Evolutionary conservation across 805 yeast species (phyloP).

Genomic region (Cyberlindnera saturnus): DNA sequence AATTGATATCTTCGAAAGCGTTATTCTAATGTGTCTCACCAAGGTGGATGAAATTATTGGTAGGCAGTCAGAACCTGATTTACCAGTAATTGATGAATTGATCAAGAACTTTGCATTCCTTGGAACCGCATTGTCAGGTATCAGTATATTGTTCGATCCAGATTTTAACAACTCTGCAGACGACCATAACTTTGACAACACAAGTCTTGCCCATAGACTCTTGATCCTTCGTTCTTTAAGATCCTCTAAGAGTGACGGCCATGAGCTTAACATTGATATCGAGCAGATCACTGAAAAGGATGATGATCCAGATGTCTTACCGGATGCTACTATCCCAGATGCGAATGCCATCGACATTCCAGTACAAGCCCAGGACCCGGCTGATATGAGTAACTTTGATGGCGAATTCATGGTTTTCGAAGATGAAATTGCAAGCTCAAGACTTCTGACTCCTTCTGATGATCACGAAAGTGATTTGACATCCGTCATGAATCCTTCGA

Average conservation of each 20-base stretch:
- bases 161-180: conserved; percentile 36
- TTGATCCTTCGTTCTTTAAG: conserved; percentile 31
- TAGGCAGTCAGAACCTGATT: conserved; percentile 15
- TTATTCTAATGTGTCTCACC: conserved; percentile 38
- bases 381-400: conserved; percentile 15
- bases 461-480: conserved; percentile 28
- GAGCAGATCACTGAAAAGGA: conserved; percentile 26
- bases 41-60: conserved; percentile 34
- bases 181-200: conserved; percentile 6
- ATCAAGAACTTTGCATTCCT: conserved; percentile 50
- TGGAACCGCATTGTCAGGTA: conserved; percentile 61
- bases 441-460: conserved; percentile 23
- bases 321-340: neutral
- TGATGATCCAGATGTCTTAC: conserved; percentile 16
- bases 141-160: conserved; percentile 69
- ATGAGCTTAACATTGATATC: conserved; percentile 32
- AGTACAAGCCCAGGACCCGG: neutral
- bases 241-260: conserved; percentile 27
- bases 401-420: conserved; percentile 22
- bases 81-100: conserved; percentile 44
- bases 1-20: conserved; percentile 45
- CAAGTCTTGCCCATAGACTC: conserved; percentile 22
- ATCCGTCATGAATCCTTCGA: conserved; percentile 47
- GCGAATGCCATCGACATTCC: neutral
- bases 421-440: conserved; percentile 30